Evolutionary conservation across 345 rosid genomes (phyloP).

Genomic region (Microcos paniculata): DNA sequence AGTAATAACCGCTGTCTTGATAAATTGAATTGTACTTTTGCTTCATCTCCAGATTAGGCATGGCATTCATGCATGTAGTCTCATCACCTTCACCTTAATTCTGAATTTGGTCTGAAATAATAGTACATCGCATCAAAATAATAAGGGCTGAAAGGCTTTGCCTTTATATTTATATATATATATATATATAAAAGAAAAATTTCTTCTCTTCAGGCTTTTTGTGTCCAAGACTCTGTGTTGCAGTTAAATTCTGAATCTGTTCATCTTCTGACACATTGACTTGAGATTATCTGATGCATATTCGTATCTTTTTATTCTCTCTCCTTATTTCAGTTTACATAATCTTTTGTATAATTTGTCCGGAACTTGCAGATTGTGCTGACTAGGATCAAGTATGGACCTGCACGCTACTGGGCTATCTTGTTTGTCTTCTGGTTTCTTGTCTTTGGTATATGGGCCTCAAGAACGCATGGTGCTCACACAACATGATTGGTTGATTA

Average conservation of each 20-base stretch:
- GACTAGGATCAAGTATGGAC: conserved; percentile 93
- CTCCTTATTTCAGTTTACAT: neutral
- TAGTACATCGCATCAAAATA: too few species aligned
- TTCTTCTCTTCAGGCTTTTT: too few species aligned
- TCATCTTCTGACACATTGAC: neutral
- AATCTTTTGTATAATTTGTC: neutral
- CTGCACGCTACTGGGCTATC: conserved; percentile 98
- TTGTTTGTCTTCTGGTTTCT: conserved; percentile 98
- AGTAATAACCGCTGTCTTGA: neutral
- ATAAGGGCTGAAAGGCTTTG: too few species aligned
- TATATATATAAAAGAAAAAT: too few species aligned
- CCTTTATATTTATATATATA: too few species aligned
- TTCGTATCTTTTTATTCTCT: neutral
- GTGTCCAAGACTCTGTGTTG: neutral
- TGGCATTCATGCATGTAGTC: neutral
- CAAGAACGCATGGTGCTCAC: conserved; percentile 65
- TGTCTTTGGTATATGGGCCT: conserved; percentile 95
- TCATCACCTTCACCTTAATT: too few species aligned
- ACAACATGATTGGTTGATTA: conserved; percentile 30
- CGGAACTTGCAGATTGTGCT: conserved; percentile 76
- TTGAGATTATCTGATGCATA: neutral
- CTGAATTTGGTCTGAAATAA: too few species aligned
- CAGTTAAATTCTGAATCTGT: neutral
- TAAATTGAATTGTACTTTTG: neutral
- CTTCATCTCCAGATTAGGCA: neutral